phyloP scores from a whole-genome alignment of 176 grass and related monocot species.

The Chrysopogon serrulatus region DNA sequence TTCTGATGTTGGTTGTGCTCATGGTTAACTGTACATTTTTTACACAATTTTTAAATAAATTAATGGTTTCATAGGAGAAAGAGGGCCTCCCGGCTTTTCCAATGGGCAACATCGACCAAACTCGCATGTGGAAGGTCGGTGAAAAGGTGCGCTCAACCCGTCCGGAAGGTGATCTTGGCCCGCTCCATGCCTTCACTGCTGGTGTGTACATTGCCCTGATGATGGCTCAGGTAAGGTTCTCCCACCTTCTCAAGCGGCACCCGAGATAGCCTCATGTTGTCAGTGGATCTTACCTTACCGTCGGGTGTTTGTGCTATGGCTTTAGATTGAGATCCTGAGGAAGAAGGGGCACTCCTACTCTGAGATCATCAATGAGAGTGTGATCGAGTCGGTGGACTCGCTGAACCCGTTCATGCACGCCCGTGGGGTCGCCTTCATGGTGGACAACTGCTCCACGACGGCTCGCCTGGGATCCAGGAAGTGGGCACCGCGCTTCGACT shows the following conservation, averaged over 20 bases:
- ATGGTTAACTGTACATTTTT: neutral
- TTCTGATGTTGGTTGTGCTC: conserved; percentile 16
- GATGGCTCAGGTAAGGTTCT: conserved; percentile 72
- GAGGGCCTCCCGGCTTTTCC: conserved; percentile 80
- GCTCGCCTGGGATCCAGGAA: conserved; percentile 82
- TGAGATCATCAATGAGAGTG: conserved; percentile 73
- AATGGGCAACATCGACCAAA: conserved; percentile 76
- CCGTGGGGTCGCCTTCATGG: conserved; percentile 93
- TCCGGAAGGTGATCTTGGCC: conserved; percentile 54
- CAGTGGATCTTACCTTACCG: neutral
- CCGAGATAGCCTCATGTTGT: neutral
- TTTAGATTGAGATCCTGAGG: conserved; percentile 67
- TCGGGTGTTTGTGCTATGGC: neutral
- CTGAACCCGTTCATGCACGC: conserved; percentile 97
- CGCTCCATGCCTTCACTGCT: conserved; percentile 55
- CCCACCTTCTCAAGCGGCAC: conserved; percentile 39
- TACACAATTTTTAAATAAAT: neutral
- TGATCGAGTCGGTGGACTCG: conserved; percentile 87
- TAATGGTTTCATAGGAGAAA: conserved; percentile 63
- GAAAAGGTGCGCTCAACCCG: conserved; percentile 63
- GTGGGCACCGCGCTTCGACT: conserved; percentile 81
- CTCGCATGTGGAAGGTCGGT: conserved; percentile 79
- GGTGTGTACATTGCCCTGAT: conserved; percentile 73
- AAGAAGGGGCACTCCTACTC: conserved; percentile 92
- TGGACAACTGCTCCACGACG: conserved; percentile 87